phyloP scores from a whole-genome alignment of 169 alveolate species.

The Babesia ovis region DNA sequence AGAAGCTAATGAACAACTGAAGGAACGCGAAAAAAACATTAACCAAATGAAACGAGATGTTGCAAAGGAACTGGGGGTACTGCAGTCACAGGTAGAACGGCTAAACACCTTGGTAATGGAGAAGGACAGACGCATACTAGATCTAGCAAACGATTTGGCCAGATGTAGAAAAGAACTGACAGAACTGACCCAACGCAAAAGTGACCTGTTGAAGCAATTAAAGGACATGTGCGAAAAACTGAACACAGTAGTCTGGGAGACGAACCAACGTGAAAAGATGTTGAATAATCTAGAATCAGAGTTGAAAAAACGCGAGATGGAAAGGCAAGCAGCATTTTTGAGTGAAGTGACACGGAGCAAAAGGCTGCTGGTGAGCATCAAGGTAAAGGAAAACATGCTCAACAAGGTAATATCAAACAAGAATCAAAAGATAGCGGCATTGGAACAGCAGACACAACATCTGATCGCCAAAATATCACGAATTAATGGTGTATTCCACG shows the following conservation, averaged over 20 bases:
- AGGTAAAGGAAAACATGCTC: conserved; percentile 62
- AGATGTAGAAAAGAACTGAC: conserved; percentile 5
- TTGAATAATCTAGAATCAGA: conserved; percentile 59
- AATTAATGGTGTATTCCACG: conserved; percentile 41
- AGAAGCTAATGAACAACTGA: conserved; percentile 17
- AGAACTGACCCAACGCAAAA: conserved; percentile 39
- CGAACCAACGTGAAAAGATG: conserved; percentile 60
- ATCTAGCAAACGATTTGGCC: conserved; percentile 14
- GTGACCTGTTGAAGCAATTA: conserved; percentile 45
- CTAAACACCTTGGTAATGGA: conserved; percentile 32
- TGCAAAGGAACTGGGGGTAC: conserved; percentile 34
- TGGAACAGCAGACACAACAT: conserved; percentile 18
- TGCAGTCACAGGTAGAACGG: conserved; percentile 49
- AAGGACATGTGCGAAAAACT: conserved; percentile 54
- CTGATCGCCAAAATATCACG: conserved; percentile 32
- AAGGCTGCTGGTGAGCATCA: conserved; percentile 44
- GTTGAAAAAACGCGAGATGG: conserved; percentile 52
- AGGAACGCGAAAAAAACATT: conserved; percentile 2
- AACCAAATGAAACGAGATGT: conserved; percentile 11
- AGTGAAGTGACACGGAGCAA: conserved; percentile 64
- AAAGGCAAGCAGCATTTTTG: conserved; percentile 52
- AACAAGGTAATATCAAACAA: conserved; percentile 43
- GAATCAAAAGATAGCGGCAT: conserved; percentile 34
- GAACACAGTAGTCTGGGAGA: conserved; percentile 53
- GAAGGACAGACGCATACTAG: conserved; percentile 46